Percentiles rank a stretch among this genome's conserved stretches.
These are phyloP conservation scores for Hypoxylon cercidicola DNA, from an alignment of 495 filamentous ascomycete genomes.

Conservation along the genomic window DNA sequence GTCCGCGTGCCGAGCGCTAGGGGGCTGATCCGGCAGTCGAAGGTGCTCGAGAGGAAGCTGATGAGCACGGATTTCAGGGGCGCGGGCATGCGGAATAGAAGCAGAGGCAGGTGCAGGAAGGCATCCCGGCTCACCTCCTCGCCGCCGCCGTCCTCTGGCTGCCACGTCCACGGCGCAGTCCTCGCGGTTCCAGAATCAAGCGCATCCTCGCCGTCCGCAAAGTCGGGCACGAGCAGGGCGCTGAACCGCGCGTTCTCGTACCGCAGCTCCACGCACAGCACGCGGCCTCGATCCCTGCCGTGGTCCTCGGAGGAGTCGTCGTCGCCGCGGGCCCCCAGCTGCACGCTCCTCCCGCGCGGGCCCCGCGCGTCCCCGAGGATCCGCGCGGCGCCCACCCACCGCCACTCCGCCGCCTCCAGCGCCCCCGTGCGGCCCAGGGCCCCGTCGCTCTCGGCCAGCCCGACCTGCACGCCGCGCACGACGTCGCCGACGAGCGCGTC, in stretches of 20 bases:
- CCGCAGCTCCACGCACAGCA: slow-evolving; percentile 48
- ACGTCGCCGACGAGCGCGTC: slow-evolving; percentile 60
- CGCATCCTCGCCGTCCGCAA: slow-evolving; percentile 13
- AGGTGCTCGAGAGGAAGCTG: slow-evolving; percentile 57
- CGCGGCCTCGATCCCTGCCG: background rate
- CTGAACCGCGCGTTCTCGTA: slow-evolving; percentile 55
- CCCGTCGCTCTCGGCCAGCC: slow-evolving; percentile 39
- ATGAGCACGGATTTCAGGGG: slow-evolving; percentile 51
- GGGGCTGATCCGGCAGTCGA: slow-evolving; percentile 59
- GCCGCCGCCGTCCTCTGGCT: slow-evolving; percentile 1
- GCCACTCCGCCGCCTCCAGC: slow-evolving; percentile 50
- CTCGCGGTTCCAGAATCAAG: background rate
- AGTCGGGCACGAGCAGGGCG: slow-evolving; percentile 52
- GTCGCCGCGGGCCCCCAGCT: slow-evolving; percentile 19
- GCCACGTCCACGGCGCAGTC: slow-evolving; percentile 40
- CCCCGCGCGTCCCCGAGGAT: slow-evolving; percentile 21
- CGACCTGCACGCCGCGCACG: slow-evolving; percentile 59
- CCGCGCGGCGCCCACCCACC: slow-evolving; percentile 24
- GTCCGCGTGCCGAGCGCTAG: slow-evolving; percentile 56
- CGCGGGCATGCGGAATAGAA: slow-evolving; percentile 58
- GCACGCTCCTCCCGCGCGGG: slow-evolving; percentile 13
- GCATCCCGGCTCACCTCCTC: slow-evolving; percentile 8
- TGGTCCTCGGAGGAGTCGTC: background rate
- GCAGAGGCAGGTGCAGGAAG: slow-evolving; percentile 53
- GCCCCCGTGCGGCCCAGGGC: slow-evolving; percentile 50